Evolutionary conservation across 2,329 filamentous ascomycete species (phyloP).

Genomic region (Dothidotthia symphoricarpi): DNA sequence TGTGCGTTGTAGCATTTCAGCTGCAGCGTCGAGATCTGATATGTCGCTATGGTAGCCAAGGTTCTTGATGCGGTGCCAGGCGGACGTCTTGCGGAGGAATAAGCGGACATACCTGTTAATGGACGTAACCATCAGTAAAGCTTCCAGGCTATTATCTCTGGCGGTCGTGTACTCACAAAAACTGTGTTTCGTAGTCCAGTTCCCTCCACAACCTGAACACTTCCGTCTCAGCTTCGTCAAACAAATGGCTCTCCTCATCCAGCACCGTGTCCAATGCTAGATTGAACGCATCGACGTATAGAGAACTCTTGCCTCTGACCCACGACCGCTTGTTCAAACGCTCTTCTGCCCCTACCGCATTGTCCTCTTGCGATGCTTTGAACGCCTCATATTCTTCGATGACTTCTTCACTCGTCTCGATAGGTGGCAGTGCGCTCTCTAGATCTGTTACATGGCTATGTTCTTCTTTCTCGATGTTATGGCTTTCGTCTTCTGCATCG

Average conservation of each 20-base stretch:
- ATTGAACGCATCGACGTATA: conserved; percentile 98
- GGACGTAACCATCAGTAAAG: background rate
- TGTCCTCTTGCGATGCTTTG: conserved; percentile 54
- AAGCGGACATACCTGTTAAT: conserved; percentile 77
- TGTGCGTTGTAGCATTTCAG: conserved; percentile 60
- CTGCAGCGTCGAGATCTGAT: conserved; percentile 66
- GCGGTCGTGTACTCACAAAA: conserved; percentile 62
- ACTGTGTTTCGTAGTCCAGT: conserved; percentile 82
- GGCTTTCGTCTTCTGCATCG: conserved; percentile 30
- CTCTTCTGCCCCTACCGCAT: conserved; percentile 44
- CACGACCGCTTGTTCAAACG: conserved; percentile 61
- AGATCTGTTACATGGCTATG: conserved; percentile 55
- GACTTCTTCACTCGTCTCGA: conserved; percentile 65
- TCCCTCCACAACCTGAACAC: conserved; percentile 75
- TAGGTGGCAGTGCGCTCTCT: conserved; percentile 67
- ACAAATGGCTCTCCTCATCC: conserved; percentile 83
- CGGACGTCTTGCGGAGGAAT: conserved; percentile 86
- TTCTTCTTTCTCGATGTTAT: conserved; percentile 13
- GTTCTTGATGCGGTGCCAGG: conserved; percentile 80
- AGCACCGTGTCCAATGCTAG: conserved; percentile 85
- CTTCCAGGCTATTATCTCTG: background rate
- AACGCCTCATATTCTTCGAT: conserved; percentile 77
- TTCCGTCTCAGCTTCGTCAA: conserved; percentile 72
- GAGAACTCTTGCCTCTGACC: conserved; percentile 76
- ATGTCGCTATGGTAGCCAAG: conserved; percentile 83